Evolutionary conservation across 2,329 filamentous ascomycete species (phyloP), one percentile per base, ranked within the genome.

Genomic region (Dryadomyces sulphureus): DNA sequence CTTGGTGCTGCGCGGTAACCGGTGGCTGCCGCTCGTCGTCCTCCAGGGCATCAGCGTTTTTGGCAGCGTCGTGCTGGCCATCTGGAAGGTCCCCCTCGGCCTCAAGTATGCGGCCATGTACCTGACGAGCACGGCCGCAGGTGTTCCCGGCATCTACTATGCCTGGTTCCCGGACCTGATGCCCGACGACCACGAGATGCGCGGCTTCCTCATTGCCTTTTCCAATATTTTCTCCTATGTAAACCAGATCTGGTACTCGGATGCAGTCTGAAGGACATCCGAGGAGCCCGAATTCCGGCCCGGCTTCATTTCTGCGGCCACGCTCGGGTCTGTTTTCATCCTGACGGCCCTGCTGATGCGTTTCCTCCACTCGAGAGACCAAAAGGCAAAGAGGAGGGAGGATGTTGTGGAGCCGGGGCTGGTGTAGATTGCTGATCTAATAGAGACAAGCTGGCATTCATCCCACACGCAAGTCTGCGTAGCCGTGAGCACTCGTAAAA

Each of bases 61-160:
- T 43, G 39, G 17, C 22, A 39, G 39, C 21, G 40, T 48, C 40
- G 43, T 48, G 30, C 47, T 48, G 17, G 43, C 43, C 5, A 43
- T 46, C 34, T 48, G 47, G 47, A 34, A 46, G n/a, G 47, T 48
- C 22, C 47, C 47, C 3, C 3, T 25, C 14, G 43, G 43, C 2
- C 47, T 46, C 50, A 84, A 84, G 61, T 80, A 71, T 0, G 80
- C 79, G 0, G 65, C 80, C 2, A 69, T 77, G 50, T 80, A 84
- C 53, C 60, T 84, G 46, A 78, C 69, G 30, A 67, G 77, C 46
- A 79, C 84, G 57, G 62, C 84, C 11, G 77, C 79, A 0, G 64
- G 67, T 34, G 79, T 48, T 11, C 43, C 47, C 14, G 47, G 43
- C 2, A 25, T 46, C 20, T 48, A 40, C 40, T 48, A 45, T 9